Evolutionary conservation across 768 basidiomycete species (phyloP).

Genomic region (Infundibulicybe gibba): DNA sequence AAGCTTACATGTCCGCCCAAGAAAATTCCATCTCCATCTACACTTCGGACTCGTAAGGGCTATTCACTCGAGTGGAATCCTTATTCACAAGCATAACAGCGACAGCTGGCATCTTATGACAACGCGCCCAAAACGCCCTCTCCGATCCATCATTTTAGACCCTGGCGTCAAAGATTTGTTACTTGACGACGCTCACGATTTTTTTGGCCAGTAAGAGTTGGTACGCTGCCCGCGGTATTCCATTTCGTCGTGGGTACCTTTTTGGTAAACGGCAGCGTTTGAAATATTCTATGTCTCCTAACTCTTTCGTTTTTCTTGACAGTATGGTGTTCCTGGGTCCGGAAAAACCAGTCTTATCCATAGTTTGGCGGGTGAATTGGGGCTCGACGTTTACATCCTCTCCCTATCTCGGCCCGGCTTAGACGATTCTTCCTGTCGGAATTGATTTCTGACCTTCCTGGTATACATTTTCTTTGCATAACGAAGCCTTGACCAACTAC

Average conservation of each 20-base stretch:
- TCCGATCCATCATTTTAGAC: conserved; percentile 63
- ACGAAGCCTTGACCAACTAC: not conserved
- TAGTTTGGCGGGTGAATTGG: conserved; percentile 67
- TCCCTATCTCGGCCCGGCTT: conserved; percentile 59
- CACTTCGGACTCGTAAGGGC: conserved; percentile 37
- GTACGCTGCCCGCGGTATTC: conserved; percentile 74
- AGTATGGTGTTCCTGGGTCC: conserved; percentile 72
- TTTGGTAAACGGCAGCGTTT: conserved; percentile 26
- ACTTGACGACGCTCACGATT: conserved; percentile 63
- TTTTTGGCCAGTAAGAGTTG: conserved; percentile 63
- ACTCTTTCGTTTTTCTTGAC: not conserved
- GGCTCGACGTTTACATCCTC: conserved; percentile 65
- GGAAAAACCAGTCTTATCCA: conserved; percentile 78
- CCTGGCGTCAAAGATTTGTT: conserved; percentile 59
- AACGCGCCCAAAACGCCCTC: conserved; percentile 56
- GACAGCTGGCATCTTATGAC: conserved; percentile 50
- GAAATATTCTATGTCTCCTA: not conserved
- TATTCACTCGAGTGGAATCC: not conserved
- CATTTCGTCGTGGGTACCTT: conserved; percentile 78
- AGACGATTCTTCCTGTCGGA: conserved; percentile 56
- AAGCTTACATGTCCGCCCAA: conserved; percentile 45
- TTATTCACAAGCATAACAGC: conserved; percentile 9
- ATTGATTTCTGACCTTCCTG: conserved; percentile 57
- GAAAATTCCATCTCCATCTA: conserved; percentile 51
- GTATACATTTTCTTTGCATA: conserved; percentile 13